Conservation (phyloP, 345 rosid species). For the Eucalyptus curtisii region DNA sequence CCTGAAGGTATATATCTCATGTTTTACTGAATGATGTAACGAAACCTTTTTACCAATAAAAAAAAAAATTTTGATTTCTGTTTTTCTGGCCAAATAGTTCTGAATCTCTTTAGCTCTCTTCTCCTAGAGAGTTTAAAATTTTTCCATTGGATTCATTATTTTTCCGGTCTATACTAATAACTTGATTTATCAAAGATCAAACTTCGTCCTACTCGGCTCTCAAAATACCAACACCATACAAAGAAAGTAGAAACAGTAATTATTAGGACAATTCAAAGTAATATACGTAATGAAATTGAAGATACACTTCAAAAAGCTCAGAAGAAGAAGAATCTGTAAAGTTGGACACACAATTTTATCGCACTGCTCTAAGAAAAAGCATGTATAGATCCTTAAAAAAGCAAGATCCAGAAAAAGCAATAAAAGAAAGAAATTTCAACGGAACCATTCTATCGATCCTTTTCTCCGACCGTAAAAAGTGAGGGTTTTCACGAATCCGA, state of each 20-base stretch:
- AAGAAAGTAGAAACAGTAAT: background rate
- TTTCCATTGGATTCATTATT: background rate
- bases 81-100: background rate
- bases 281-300: background rate
- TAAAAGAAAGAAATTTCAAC: background rate
- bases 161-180: background rate
- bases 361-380: background rate
- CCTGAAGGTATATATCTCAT: background rate
- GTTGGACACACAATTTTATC: background rate
- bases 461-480: background rate
- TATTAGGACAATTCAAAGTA: background rate
- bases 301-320: background rate
- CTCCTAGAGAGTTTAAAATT: background rate
- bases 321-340: background rate
- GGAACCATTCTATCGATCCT: background rate
- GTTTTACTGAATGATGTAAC: background rate
- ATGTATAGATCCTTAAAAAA: background rate
- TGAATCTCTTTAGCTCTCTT: background rate
- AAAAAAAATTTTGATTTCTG: background rate
- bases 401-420: background rate
- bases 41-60: background rate
- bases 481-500: slow-evolving; percentile 36
- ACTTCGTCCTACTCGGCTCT: background rate
- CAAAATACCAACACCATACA: background rate
- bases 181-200: background rate